Evolutionary conservation across 345 rosid species (phyloP), one percentile per base, ranked within the genome.

Genomic region (Euphorbia pulcherrima): DNA sequence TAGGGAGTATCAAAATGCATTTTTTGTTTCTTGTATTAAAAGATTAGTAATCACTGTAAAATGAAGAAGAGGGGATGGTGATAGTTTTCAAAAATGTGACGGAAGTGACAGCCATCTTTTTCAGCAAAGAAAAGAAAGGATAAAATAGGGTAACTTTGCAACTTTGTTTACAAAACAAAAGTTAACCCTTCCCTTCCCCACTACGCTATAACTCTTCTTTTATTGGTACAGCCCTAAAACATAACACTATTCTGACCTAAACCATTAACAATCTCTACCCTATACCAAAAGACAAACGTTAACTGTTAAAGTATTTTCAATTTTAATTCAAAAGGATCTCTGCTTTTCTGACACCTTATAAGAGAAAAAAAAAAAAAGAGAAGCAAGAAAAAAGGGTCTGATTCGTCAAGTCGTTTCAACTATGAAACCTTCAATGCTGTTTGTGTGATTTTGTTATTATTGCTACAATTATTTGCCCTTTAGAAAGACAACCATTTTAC

Each of bases 281-380:
- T 33, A 33, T 50, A 18, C 65, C 66, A 58, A 47, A 72, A 72
- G 77, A 72, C 79, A 74, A 74, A 69, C 40, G n/a, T 33, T n/a
- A n/a, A n/a, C n/a, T 33, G 37, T 11, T 61, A 46, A 67, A 62
- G 60, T 64, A 17, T 33, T 33, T 33, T 33, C 37, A 33, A 33
- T 33, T 33, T 33, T 33, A 33, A 33, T 33, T 33, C 37, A 71
- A 78, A n/a, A 78, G 78, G 74, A 71, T 80, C 75, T 82, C 74
- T 82, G 84, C n/a, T 46, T 67, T 77, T 50, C 85, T 83, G 85
- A 82, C 82, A 75, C 69, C 80, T 79, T 6, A 16, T 39, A 40
- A 29, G 27, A 0, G 28, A 24, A 29, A 29, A 14, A 10, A 0
- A 65, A 39, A 27, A 64, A 47, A 70, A 8, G 65, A 39, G 64